phyloP scores from a whole-genome alignment of 2,329 filamentous ascomycete genomes.

The Thelonectria rubi region DNA sequence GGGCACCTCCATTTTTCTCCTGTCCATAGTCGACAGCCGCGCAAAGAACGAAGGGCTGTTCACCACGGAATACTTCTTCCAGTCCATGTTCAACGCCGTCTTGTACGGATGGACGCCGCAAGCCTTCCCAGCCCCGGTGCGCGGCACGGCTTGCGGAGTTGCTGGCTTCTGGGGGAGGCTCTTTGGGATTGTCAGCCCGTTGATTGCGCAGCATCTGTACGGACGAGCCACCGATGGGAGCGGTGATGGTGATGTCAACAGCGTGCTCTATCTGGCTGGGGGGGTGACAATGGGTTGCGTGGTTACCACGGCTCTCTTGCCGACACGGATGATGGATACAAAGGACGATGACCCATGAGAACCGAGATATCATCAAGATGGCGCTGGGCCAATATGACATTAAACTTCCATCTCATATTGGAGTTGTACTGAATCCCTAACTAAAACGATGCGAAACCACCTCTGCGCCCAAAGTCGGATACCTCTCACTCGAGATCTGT shows the following conservation, averaged over 20 bases:
- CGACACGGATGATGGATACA: slow-evolving; percentile 49
- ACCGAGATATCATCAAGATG: no score
- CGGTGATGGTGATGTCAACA: slow-evolving; percentile 53
- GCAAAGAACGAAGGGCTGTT: slow-evolving; percentile 52
- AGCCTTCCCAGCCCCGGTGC: slow-evolving; percentile 63
- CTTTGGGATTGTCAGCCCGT: slow-evolving; percentile 65
- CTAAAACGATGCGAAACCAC: not conserved
- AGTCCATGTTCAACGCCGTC: slow-evolving; percentile 50
- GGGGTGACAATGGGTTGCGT: slow-evolving; percentile 63
- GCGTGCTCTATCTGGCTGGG: slow-evolving; percentile 64
- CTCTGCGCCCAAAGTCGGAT: not conserved
- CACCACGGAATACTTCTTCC: slow-evolving; percentile 56
- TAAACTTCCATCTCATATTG: not conserved
- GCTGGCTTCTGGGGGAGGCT: slow-evolving; percentile 67
- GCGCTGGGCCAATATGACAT: no score
- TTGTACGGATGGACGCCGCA: slow-evolving; percentile 63
- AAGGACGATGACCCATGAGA: slow-evolving; percentile 38
- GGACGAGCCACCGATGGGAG: slow-evolving; percentile 39
- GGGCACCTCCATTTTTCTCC: slow-evolving; percentile 56
- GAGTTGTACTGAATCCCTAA: not conserved
- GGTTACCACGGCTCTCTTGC: slow-evolving; percentile 59
- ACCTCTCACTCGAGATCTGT: slow-evolving; percentile 17
- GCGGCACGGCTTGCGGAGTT: slow-evolving; percentile 65
- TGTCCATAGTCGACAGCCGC: slow-evolving; percentile 52
- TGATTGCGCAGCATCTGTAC: slow-evolving; percentile 60